These are phyloP conservation scores for Leccinum holopus DNA, from an alignment of 1,284 basidiomycete genomes.

Conservation along the genomic window DNA sequence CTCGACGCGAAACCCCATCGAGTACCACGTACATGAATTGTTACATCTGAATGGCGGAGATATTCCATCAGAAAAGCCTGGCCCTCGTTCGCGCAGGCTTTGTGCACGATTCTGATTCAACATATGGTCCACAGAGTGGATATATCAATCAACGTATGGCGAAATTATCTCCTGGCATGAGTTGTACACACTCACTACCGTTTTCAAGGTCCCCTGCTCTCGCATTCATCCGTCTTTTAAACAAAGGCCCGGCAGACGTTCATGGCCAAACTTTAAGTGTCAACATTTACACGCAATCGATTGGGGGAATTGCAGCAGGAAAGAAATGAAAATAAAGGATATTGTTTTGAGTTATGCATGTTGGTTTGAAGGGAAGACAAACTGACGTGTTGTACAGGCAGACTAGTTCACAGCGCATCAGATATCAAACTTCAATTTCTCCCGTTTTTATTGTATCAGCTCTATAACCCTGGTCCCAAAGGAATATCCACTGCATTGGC, in stretches of 20 bases:
- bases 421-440: conserved; percentile 28
- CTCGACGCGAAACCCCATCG: conserved; percentile 87
- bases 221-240: conserved; percentile 74
- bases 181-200: conserved; percentile 9
- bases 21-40: conserved; percentile 66
- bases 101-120: conserved; percentile 77
- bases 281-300: conserved; percentile 55
- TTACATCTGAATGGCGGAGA: conserved; percentile 60
- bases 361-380: conserved; percentile 12
- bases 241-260: conserved; percentile 61
- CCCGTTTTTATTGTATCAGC: conserved; percentile 40
- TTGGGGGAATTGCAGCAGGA: conserved; percentile 53
- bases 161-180: conserved; percentile 30
- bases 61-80: conserved; percentile 61
- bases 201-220: conserved; percentile 53
- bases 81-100: conserved; percentile 57
- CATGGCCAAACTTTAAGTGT: conserved; percentile 53
- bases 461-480: conserved; percentile 50
- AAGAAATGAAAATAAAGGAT: conserved; percentile 33
- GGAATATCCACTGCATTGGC: conserved; percentile 67
- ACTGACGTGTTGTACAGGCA: conserved; percentile 22
- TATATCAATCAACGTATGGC: conserved; percentile 69
- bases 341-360: conserved; percentile 45
- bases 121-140: conserved; percentile 88
- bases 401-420: conserved; percentile 18